A percentile compares a stretch with the other conserved stretches of the same genome.
Evolutionary conservation across 371 early-diverging fungal species (phyloP).

Genomic region (Zopfochytrium polystomum): DNA sequence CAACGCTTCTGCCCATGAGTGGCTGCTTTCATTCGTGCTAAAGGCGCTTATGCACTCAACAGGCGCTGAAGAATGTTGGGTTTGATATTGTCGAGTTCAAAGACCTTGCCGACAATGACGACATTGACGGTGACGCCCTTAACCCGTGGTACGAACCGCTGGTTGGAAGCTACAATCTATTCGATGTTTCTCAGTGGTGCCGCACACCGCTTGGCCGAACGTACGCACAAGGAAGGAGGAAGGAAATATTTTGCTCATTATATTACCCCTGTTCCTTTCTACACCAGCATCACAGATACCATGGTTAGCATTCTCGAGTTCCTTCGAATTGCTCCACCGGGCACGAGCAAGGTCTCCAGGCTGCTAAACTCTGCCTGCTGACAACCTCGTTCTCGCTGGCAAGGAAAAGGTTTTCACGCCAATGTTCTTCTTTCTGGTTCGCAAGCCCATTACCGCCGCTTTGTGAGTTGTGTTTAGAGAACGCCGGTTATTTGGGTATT

Average conservation of each 20-base stretch:
- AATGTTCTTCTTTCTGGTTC: constrained; percentile 88
- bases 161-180: constrained; percentile 46
- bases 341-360: constrained; percentile 74
- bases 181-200: constrained; percentile 26
- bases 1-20: too few relatives aligned
- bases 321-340: constrained; percentile 76
- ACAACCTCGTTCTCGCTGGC: constrained; percentile 77
- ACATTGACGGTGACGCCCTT: constrained; percentile 52
- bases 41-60: neutral
- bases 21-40: neutral
- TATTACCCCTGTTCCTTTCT: neutral
- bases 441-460: constrained; percentile 80
- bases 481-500: too few relatives aligned
- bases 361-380: constrained; percentile 75
- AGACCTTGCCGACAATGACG: constrained; percentile 63
- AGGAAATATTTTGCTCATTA: constrained; percentile 40
- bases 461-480: too few relatives aligned
- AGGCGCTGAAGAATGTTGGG: constrained; percentile 75
- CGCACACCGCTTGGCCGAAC: constrained; percentile 48
- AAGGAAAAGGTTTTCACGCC: constrained; percentile 76
- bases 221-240: constrained; percentile 43
- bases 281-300: constrained; percentile 60
- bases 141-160: constrained; percentile 83
- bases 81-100: constrained; percentile 71
- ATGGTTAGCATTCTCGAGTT: constrained; percentile 68